phyloP scores from a whole-genome alignment of 495 filamentous ascomycete genomes.

The Sabuloglossum arenarium region DNA sequence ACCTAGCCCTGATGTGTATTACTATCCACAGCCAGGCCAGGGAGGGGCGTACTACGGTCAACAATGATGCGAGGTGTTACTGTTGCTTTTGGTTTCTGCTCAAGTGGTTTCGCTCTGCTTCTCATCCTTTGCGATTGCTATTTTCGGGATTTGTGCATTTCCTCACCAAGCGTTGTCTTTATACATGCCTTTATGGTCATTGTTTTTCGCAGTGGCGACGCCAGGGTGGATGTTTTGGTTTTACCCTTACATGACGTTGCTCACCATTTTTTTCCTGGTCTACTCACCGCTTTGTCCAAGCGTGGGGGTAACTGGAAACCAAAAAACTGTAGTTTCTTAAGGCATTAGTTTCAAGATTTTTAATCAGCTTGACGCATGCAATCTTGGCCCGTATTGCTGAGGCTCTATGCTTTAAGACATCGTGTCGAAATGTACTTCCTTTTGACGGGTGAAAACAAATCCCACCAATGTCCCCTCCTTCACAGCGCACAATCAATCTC shows the following conservation, averaged over 20 bases:
- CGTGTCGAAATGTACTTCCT: background rate
- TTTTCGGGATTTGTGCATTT: background rate
- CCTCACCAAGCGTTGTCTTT: background rate
- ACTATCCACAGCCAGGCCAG: constrained; percentile 41
- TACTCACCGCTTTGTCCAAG: background rate
- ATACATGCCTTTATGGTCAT: background rate
- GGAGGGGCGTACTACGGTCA: constrained; percentile 35
- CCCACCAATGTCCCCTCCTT: background rate
- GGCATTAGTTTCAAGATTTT: background rate
- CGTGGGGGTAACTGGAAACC: background rate
- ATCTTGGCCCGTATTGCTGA: background rate
- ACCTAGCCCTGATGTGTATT: constrained; percentile 45
- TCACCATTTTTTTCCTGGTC: background rate
- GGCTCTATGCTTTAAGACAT: background rate
- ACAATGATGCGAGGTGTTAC: constrained; percentile 12
- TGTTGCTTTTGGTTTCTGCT: background rate
- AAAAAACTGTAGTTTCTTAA: constrained; percentile 2
- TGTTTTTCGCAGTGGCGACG: background rate
- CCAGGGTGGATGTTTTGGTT: background rate
- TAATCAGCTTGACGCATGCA: background rate
- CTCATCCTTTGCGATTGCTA: background rate
- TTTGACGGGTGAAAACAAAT: background rate
- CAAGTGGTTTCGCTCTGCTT: background rate
- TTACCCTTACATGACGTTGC: background rate
- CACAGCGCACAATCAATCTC: background rate